Evolutionary conservation across 768 basidiomycete genomes (phyloP).

Genomic region (Neoboletus magnificus): DNA sequence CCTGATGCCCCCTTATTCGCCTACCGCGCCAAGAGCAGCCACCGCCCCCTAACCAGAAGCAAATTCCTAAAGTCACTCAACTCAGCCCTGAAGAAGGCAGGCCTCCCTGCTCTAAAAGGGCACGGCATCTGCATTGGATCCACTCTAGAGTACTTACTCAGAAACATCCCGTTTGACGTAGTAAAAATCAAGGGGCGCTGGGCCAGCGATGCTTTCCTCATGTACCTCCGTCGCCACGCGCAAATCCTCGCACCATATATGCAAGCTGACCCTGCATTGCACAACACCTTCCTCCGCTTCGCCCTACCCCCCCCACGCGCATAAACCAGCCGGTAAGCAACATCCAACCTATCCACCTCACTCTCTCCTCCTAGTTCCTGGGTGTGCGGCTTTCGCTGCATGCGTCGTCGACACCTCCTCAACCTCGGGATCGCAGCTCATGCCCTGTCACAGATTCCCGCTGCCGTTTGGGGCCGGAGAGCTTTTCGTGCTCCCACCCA

Average conservation of each 20-base stretch:
- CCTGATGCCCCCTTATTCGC: neutral
- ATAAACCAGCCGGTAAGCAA: too few species aligned
- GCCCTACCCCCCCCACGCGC: neutral
- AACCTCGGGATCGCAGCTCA: too few species aligned
- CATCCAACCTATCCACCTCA: too few species aligned
- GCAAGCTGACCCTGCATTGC: neutral
- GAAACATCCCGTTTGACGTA: neutral
- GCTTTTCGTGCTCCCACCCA: too few species aligned
- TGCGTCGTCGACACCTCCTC: too few species aligned
- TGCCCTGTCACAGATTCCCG: too few species aligned
- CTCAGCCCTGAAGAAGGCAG: neutral
- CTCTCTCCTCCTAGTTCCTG: too few species aligned
- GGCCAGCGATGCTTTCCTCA: neutral
- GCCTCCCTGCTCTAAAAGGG: neutral
- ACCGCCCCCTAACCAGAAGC: neutral
- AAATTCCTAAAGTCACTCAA: neutral
- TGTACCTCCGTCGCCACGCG: neutral
- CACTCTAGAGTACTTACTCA: neutral
- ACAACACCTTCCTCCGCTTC: neutral
- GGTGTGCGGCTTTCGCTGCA: too few species aligned
- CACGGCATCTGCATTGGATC: neutral
- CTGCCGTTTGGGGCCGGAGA: too few species aligned
- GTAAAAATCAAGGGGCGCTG: neutral
- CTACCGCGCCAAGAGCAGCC: neutral
- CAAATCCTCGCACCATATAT: neutral